phyloP scores from a whole-genome alignment of 2,329 filamentous ascomycete species.

The Aspergillus puulaauensis region DNA sequence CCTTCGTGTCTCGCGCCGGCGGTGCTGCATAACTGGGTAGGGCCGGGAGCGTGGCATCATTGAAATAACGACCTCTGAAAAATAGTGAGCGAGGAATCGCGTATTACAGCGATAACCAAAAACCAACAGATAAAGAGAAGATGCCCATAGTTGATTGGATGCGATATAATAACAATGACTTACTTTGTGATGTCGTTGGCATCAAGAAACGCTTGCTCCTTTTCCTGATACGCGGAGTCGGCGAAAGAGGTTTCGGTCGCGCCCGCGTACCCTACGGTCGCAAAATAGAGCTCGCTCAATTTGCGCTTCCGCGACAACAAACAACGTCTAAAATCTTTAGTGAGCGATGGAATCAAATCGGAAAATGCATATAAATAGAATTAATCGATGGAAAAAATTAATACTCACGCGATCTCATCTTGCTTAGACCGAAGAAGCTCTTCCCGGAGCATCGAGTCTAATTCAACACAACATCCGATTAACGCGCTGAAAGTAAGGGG shows the following conservation, averaged over 20 bases:
- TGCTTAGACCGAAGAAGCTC: constrained; percentile 51
- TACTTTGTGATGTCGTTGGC: constrained; percentile 59
- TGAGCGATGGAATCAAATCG: constrained; percentile 35
- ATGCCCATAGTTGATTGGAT: background rate
- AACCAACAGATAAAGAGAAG: background rate
- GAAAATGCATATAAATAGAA: constrained; percentile 15
- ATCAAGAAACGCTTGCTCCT: constrained; percentile 56
- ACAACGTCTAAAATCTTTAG: constrained; percentile 48
- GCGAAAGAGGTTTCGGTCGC: constrained; percentile 56
- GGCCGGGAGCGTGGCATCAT: constrained; percentile 53
- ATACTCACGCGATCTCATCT: constrained; percentile 53
- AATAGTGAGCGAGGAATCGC: constrained; percentile 11
- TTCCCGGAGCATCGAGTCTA: constrained; percentile 51
- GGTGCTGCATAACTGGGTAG: constrained; percentile 34
- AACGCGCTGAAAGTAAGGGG: constrained; percentile 45
- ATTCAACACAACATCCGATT: constrained; percentile 51
- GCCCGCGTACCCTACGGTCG: constrained; percentile 60
- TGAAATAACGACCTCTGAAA: constrained; percentile 56
- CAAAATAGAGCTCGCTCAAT: constrained; percentile 82
- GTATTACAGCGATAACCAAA: background rate
- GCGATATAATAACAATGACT: constrained; percentile 28
- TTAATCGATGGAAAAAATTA: constrained; percentile 31
- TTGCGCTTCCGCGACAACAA: constrained; percentile 86
- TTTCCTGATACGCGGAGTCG: constrained; percentile 51
- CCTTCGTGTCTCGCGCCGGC: constrained; percentile 29